These are phyloP conservation scores for Acacia acuminata DNA, from an alignment of 306 rosid species.

Conservation along the genomic window DNA sequence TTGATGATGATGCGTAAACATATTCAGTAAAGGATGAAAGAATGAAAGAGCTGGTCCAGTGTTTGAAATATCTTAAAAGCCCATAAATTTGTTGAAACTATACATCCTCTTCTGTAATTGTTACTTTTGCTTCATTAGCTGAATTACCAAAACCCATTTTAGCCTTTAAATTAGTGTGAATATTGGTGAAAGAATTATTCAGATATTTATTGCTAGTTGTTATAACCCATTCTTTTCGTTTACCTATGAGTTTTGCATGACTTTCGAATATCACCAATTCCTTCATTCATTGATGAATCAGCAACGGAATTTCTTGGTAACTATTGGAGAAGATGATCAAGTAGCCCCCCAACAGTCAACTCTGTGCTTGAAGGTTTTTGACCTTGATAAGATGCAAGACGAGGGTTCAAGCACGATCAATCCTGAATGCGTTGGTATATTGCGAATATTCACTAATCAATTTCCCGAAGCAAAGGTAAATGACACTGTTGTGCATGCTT, in stretches of 20 bases:
- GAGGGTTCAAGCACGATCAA: slow-evolving; percentile 74
- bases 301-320: slow-evolving; percentile 88
- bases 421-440: slow-evolving; percentile 96
- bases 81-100: neutral
- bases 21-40: neutral
- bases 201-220: neutral
- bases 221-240: neutral
- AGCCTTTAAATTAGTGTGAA: slow-evolving; percentile 4
- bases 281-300: slow-evolving; percentile 42
- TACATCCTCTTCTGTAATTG: neutral
- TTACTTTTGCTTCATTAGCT: slow-evolving; percentile 7
- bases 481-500: slow-evolving; percentile 12
- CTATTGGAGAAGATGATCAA: slow-evolving; percentile 87
- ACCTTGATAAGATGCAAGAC: slow-evolving; percentile 87
- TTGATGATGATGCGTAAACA: neutral
- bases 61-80: neutral
- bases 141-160: neutral
- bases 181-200: slow-evolving; percentile 7
- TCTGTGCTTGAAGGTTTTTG: slow-evolving; percentile 88
- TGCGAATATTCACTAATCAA: slow-evolving; percentile 92
- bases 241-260: slow-evolving; percentile 8
- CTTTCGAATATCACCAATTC: neutral
- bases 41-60: neutral
- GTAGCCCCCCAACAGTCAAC: slow-evolving; percentile 75
- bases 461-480: slow-evolving; percentile 91